A percentile compares a stretch with the other conserved stretches of the same genome.
Conservation (phyloP, 1,284 basidiomycete species). For the Ceratobasidium sp. region DNA sequence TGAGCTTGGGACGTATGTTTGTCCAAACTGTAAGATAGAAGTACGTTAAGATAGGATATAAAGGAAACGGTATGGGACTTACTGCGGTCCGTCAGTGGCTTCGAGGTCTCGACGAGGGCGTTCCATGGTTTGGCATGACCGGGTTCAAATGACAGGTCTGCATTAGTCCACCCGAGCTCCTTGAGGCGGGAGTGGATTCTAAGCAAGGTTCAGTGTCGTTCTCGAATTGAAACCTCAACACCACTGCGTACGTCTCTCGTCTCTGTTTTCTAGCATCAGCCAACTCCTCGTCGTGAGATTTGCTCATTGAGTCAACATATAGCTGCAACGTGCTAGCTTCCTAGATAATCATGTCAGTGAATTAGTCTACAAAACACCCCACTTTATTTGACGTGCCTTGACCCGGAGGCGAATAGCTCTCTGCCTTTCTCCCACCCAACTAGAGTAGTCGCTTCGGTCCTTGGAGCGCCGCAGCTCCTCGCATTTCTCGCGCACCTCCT, state of each 20-base stretch:
- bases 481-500: background rate
- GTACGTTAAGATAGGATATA: background rate
- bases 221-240: background rate
- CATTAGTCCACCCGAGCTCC: background rate
- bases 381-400: background rate
- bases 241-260: background rate
- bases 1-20: slow-evolving; percentile 8
- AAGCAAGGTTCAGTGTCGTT: background rate
- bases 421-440: background rate
- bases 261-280: background rate
- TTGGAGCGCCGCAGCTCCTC: background rate
- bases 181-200: background rate
- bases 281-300: background rate
- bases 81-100: slow-evolving; percentile 8
- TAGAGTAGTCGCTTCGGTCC: background rate
- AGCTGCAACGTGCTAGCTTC: no score
- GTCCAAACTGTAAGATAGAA: background rate
- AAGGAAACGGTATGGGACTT: background rate
- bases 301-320: background rate
- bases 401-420: background rate
- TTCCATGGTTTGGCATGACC: background rate
- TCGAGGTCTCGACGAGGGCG: slow-evolving; percentile 3
- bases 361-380: background rate
- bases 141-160: background rate
- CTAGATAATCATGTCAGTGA: no score